phyloP scores from a whole-genome alignment of 768 basidiomycete genomes.

The Lactarius pseudohatsudake region DNA sequence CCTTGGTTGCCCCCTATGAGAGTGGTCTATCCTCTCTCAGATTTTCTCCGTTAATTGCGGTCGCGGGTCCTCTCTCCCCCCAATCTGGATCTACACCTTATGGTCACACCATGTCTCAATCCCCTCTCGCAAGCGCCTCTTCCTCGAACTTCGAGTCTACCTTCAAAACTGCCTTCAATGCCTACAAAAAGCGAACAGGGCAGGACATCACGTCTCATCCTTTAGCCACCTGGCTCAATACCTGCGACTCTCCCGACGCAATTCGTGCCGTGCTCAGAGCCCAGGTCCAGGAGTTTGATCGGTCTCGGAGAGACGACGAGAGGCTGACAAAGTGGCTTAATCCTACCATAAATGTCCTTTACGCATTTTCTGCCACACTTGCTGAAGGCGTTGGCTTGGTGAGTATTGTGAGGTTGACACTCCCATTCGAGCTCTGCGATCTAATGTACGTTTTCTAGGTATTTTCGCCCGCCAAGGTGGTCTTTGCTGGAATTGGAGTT shows the following conservation, averaged over 20 bases:
- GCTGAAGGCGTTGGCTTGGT: background rate
- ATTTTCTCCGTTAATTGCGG: too few species aligned
- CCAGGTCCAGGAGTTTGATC: background rate
- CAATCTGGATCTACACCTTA: too few species aligned
- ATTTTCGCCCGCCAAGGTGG: background rate
- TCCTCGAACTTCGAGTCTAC: background rate
- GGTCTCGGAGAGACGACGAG: background rate
- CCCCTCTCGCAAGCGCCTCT: background rate
- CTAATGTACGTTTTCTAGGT: background rate
- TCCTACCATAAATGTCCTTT: conserved; percentile 1
- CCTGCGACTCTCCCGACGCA: conserved; percentile 5
- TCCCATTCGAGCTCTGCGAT: too few species aligned
- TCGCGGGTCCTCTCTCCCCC: too few species aligned
- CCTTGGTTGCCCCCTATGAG: too few species aligned
- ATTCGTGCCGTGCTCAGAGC: background rate
- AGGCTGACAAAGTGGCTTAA: conserved; percentile 5
- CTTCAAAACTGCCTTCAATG: background rate
- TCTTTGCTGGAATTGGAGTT: conserved; percentile 4
- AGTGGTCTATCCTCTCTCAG: too few species aligned
- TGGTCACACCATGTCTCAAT: background rate
- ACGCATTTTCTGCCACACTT: background rate
- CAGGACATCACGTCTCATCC: conserved; percentile 1
- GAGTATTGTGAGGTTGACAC: too few species aligned
- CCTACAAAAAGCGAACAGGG: background rate
- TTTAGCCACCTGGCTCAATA: background rate